phyloP scores from a whole-genome alignment of 805 yeast genomes.

The Yarrowia sp. region DNA sequence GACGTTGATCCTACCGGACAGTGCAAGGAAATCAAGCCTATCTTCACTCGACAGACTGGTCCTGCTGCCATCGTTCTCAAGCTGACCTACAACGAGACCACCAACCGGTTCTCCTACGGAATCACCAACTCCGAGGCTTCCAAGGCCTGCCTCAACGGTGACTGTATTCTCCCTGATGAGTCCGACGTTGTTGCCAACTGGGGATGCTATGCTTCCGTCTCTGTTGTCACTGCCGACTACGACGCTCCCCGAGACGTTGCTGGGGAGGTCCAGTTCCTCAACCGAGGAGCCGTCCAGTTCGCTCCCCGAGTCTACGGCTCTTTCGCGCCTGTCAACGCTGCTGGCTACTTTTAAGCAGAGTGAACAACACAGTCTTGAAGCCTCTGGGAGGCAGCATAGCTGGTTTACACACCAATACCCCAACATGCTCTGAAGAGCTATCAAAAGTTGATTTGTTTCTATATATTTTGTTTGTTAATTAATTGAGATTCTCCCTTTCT shows the following conservation, averaged over 20 bases:
- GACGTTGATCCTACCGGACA: slow-evolving; percentile 9
- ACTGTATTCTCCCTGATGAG: slow-evolving; percentile 15
- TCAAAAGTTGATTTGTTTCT: too few relatives aligned
- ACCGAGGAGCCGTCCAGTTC: not conserved
- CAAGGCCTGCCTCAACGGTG: slow-evolving; percentile 1
- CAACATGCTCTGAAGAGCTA: too few relatives aligned
- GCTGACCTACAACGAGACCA: not conserved
- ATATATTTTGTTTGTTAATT: too few relatives aligned
- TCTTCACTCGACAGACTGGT: slow-evolving; percentile 20
- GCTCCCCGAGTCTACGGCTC: slow-evolving; percentile 9
- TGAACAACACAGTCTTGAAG: too few relatives aligned
- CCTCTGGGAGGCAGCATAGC: too few relatives aligned
- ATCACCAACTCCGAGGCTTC: not conserved
- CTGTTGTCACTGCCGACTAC: slow-evolving; percentile 10
- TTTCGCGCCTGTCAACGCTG: not conserved
- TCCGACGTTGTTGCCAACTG: slow-evolving; percentile 4
- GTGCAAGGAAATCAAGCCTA: slow-evolving; percentile 11
- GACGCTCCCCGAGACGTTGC: slow-evolving; percentile 23
- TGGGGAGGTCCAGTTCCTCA: slow-evolving; percentile 6
- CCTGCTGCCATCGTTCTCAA: not conserved
- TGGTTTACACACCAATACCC: too few relatives aligned
- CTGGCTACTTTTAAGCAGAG: not conserved
- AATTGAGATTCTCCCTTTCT: too few relatives aligned
- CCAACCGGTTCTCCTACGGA: not conserved
- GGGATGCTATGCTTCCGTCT: slow-evolving; percentile 6